These are phyloP conservation scores for Rhododendron henanense DNA, from an alignment of 148 eudicot species.

Conservation along the genomic window DNA sequence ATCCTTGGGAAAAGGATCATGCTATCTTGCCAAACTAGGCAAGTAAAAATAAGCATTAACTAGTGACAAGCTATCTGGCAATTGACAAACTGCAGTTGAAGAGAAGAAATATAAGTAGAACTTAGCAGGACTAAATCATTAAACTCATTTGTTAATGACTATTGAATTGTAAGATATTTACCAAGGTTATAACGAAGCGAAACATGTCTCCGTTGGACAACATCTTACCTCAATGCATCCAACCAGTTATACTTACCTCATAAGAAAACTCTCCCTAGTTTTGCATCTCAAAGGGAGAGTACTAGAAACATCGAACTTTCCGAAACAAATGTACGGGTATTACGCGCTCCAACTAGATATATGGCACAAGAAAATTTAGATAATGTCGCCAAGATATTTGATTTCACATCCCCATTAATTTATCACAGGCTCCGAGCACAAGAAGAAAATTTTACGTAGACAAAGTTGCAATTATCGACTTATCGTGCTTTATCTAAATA, in stretches of 20 bases:
- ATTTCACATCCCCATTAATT: background rate
- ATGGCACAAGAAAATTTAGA: background rate
- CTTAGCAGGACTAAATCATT: background rate
- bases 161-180: background rate
- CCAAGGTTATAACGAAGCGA: background rate
- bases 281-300: background rate
- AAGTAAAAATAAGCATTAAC: background rate
- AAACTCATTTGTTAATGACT: background rate
- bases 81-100: background rate
- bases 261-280: background rate
- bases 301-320: background rate
- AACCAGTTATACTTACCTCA: background rate
- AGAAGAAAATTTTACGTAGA: background rate
- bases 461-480: background rate
- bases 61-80: background rate
- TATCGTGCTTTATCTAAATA: background rate
- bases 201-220: background rate
- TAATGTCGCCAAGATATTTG: background rate
- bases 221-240: background rate
- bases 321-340: background rate
- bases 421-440: background rate
- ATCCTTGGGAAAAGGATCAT: background rate
- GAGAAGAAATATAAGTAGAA: background rate
- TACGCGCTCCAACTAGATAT: background rate
- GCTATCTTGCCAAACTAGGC: background rate